Percentiles rank a stretch among this genome's conserved stretches.
Evolutionary conservation across 1,284 basidiomycete genomes (phyloP).

Genomic region (Chiua sp.): DNA sequence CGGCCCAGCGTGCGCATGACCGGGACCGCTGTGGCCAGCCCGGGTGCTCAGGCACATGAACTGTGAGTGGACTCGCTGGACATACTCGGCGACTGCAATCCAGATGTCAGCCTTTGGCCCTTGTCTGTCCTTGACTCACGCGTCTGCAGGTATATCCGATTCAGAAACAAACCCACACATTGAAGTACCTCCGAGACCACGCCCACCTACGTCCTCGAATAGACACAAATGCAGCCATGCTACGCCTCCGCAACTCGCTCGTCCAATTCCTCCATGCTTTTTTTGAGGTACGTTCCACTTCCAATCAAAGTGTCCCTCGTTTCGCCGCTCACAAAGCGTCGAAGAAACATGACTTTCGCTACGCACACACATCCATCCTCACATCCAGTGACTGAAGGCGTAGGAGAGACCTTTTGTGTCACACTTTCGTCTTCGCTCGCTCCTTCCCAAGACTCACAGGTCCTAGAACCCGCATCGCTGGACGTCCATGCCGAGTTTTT

Average conservation of each 20-base stretch:
- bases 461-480: slow-evolving; percentile 6
- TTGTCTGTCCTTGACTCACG: slow-evolving; percentile 12
- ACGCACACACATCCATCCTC: slow-evolving; percentile 86
- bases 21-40: slow-evolving; percentile 70
- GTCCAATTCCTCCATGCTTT: slow-evolving; percentile 60
- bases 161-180: slow-evolving; percentile 81
- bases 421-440: slow-evolving; percentile 36
- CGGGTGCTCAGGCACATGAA: slow-evolving; percentile 75
- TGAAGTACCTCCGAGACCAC: slow-evolving; percentile 81
- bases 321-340: slow-evolving; percentile 4
- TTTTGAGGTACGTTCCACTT: slow-evolving; percentile 64
- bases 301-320: not conserved
- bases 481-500: slow-evolving; percentile 60
- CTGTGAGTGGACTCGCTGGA: slow-evolving; percentile 70
- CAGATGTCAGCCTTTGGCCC: slow-evolving; percentile 55
- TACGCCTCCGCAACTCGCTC: slow-evolving; percentile 72
- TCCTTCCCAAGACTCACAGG: slow-evolving; percentile 7
- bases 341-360: slow-evolving; percentile 78
- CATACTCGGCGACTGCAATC: slow-evolving; percentile 56
- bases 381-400: slow-evolving; percentile 79
- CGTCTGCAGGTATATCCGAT: slow-evolving; percentile 75
- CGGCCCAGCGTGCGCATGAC: slow-evolving; percentile 74
- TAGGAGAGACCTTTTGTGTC: slow-evolving; percentile 42
- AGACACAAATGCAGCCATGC: slow-evolving; percentile 68
- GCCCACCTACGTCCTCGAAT: slow-evolving; percentile 87